phyloP scores from a whole-genome alignment of 768 basidiomycete species.

The Phaffia tasmanica region DNA sequence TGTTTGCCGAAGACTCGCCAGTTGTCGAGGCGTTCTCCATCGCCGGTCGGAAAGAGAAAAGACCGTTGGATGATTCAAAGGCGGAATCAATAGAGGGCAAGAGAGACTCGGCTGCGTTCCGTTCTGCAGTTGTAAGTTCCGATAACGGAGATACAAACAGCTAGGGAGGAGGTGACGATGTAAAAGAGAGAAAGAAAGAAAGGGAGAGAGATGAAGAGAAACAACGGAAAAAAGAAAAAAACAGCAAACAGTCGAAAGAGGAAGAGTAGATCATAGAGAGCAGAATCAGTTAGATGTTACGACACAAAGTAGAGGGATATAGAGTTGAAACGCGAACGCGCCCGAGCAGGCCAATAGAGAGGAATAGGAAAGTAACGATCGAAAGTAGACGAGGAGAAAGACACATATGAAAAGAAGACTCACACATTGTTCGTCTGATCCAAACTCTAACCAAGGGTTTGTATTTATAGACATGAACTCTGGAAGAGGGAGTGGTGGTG shows the following conservation, averaged over 20 bases:
- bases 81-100: not conserved
- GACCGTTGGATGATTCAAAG: not conserved
- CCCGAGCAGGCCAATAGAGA: not conserved
- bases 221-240: too few species aligned
- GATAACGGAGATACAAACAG: constrained; percentile 21
- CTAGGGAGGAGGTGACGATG: not conserved
- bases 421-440: constrained; percentile 18
- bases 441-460: constrained; percentile 20
- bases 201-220: not conserved
- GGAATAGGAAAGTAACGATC: too few species aligned
- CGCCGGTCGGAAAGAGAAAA: not conserved
- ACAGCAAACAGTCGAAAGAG: too few species aligned
- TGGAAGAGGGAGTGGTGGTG: constrained; percentile 16
- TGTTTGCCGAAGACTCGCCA: not conserved
- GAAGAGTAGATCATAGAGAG: not conserved
- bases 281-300: not conserved
- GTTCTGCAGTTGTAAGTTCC: constrained; percentile 20
- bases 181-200: not conserved
- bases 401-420: not conserved
- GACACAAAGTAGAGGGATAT: not conserved
- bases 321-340: not conserved
- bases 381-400: too few species aligned
- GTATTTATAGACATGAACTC: constrained; percentile 9
- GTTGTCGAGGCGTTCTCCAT: not conserved
- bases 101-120: constrained; percentile 7